Base-by-base conservation (phyloP, 2,329 filamentous ascomycete genomes). In the Hymenoscyphus scutula region DNA sequence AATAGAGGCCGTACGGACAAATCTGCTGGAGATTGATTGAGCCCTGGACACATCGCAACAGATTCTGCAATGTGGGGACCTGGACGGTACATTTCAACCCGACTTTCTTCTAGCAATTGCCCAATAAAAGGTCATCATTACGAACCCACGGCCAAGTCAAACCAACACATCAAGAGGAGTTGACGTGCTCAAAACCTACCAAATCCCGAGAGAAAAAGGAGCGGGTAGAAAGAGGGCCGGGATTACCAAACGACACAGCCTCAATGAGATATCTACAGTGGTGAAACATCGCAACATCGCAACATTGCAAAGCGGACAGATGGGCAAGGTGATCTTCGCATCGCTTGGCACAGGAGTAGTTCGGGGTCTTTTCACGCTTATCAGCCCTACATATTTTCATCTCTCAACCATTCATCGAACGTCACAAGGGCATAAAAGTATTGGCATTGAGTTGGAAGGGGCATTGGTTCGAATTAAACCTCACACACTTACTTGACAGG, bases 201-300 rank as follows among this genome's bases (percentile, higher is more conserved):
- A 51, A 51, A 25, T 19, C 45, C 45, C 6, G 13, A 41, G 19
- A 51, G 45, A 10, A 25, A 25, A 51, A 51, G 34, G 1, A 17
- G 11, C 34, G 13, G 34, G 34, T 37, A 37, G 34, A 37, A 37
- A 37, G 34, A 37, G 34, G 34, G 34, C 34, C 32, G 34, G 15
- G 34, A 37, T 37, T 51, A 19, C 23, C 19, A 51, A 51, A 51
- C 45, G 19, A 51, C 45, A 51, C 45, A 51, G 45, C 45, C 45
- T 51, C 45, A 25, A 23, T 51, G 45, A 25, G 45, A 23, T 25
- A 5, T 13, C 11, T 25, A 11, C 19, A 23, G 45, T 51, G 23
- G 45, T 51, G 45, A 51, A 51, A 51, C 45, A 51, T 51, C 8
- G 23, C 45, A 48, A 48, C 41, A 48, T 48, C 3, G 41, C 38